Evolutionary conservation across 1,139 yeast species (phyloP).

Genomic region (Nakaseomyces delphensis): DNA sequence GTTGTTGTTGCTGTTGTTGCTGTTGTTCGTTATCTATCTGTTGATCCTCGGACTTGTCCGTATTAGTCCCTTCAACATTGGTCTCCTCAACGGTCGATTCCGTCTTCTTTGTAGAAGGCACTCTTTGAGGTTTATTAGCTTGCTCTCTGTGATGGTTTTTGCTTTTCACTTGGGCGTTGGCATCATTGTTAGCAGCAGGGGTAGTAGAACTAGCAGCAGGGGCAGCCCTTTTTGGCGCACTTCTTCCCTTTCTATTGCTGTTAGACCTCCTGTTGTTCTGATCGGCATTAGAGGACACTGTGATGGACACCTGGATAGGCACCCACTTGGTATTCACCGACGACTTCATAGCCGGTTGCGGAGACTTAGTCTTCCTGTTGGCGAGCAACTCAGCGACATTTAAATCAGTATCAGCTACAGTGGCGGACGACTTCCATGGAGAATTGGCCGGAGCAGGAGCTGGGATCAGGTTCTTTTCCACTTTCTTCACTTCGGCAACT

Average conservation of each 20-base stretch:
- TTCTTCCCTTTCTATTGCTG: constrained; percentile 5
- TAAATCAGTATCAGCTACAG: constrained; percentile 24
- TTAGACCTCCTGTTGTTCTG: constrained; percentile 10
- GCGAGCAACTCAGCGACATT: constrained; percentile 18
- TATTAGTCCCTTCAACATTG: background rate
- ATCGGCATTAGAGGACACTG: constrained; percentile 18
- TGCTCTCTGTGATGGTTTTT: background rate
- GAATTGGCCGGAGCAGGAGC: constrained; percentile 68
- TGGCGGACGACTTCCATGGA: constrained; percentile 51
- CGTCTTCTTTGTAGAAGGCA: background rate
- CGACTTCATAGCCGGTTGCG: constrained; percentile 36
- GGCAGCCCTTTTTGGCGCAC: constrained; percentile 3
- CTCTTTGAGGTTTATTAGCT: constrained; percentile 1
- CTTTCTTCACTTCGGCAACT: constrained; percentile 2
- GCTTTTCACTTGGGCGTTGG: background rate
- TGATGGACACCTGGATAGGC: constrained; percentile 69
- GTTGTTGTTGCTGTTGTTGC: background rate
- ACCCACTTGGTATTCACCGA: constrained; percentile 80
- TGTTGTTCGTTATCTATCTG: constrained; percentile 5
- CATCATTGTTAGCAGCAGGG: background rate
- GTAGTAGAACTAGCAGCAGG: too few relatives aligned
- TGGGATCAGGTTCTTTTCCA: constrained; percentile 42
- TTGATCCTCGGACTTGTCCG: background rate
- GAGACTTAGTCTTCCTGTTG: constrained; percentile 23
- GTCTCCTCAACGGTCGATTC: too few relatives aligned